Evolutionary conservation across 257 asterid species (phyloP), one percentile per base, ranked within the genome.

Genomic region (Solanum lycopersicoides): DNA sequence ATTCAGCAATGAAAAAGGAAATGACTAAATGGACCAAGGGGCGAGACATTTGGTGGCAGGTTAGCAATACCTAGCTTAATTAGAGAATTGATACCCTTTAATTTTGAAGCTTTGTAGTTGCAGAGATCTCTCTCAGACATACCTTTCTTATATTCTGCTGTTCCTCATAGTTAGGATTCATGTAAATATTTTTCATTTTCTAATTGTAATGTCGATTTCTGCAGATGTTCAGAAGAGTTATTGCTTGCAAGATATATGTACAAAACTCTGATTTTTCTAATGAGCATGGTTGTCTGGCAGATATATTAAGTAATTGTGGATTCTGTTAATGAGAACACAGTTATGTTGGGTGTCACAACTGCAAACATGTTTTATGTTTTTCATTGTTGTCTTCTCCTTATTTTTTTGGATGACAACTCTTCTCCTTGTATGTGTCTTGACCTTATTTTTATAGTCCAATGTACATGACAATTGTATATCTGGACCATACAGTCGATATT

Each of bases 21-120:
- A 88, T 85, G 91, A 95, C 98, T 12, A 94, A 91, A 87, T 97
- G 99, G 99, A 93, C 90, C 85, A 90, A 92, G 87, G 98, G 96
- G 90, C 91, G 98, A 94, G 99, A 97, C 89, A 89, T 86, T 42
- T 97, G 99, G 98, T 97, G 98, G 99, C 98, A 97, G 99, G 99
- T 95, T 87, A 34, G 63, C 68, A 69, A 69, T 39, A 69, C 56
- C 34, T n/a, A 68, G 30, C 15, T 80, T 63, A 47, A 47, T 47
- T 15, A 15, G 30, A 47, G 84, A 53, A 53, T 53, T 53, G 63
- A 53, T 53, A 53, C 63, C 23, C 60, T 53, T 53, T 53, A 53
- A 53, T 21, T 53, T 53, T 53, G 60, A 53, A 53, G 63, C 63
- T 16, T 79, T 80, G 66, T 80, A 28, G 60, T 77, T 77, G 84